Base-by-base conservation (phyloP, 2,329 filamentous ascomycete species). In the Fusarium fracticaudum region DNA sequence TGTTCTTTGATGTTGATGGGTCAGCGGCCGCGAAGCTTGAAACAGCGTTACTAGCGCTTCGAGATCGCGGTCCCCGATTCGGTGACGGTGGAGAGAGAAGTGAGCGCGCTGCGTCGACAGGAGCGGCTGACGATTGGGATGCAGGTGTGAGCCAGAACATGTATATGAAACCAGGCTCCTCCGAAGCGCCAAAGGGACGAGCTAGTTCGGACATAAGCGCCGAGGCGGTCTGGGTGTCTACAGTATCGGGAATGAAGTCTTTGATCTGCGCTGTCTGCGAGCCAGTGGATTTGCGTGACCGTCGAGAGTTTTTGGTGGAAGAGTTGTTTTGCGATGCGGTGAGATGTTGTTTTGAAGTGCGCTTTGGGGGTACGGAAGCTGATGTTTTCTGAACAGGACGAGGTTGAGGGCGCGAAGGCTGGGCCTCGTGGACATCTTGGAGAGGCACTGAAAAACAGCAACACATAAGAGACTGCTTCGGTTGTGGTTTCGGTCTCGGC, bases 91-190 rank as follows among this genome's bases (percentile, higher is more conserved):
- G 88, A 0, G 86, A 83, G 47, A 92, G 86, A 55, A 93, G 85
- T 17, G 89, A 87, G 14, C 89, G 86, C 26, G 90, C 88, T 48
- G 90, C 85, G 72, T 90, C 91, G 41, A 86, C 85, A 0, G 91
- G 86, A 0, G 90, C 86, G 1, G 88, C 43, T 4, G 57, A 55
- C 17, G 69, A 81, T 13, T 89, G 84, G 5, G 87, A 88, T 11
- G 76, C 75, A 38, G 94, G 91, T 0, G 94, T 98, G 29, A 98
- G 88, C 95, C 96, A 98, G 87, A 98, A 99, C 83, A 99, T 97
- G 87, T 99, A 99, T 76, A 99, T 98, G 84, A 96, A 99, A 43
- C 96, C 96, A 18, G 92, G 86, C 76, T 97, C 94, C 29, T 90
- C 85, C 1, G 94, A 95, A 51, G 95, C 89, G 3, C 81, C 78